Conservation (phyloP, 129 eudicot genomes). For the Kitagawia praeruptora region DNA sequence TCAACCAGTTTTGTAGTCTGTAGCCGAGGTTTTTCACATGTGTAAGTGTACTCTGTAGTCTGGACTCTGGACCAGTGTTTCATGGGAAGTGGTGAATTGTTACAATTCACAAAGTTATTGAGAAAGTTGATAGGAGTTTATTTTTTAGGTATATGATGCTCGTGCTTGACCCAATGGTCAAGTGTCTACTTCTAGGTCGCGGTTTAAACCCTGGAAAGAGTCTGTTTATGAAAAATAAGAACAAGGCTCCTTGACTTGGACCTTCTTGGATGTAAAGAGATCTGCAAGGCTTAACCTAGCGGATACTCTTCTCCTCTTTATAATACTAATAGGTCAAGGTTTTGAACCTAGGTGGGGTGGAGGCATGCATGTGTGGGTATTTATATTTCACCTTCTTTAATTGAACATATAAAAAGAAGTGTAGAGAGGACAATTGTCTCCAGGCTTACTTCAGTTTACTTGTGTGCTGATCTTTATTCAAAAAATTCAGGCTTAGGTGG, state of each 20-base stretch:
- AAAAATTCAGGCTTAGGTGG: conserved; percentile 56
- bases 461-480: too few species aligned
- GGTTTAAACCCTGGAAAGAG: too few species aligned
- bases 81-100: not conserved
- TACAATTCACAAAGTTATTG: not conserved
- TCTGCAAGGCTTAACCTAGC: not conserved
- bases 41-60: not conserved
- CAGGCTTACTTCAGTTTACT: too few species aligned
- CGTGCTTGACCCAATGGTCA: not conserved
- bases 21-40: not conserved
- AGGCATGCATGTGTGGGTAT: not conserved
- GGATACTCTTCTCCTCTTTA: not conserved
- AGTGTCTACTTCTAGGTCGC: not conserved
- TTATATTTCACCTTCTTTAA: not conserved
- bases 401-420: not conserved
- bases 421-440: not conserved
- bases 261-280: not conserved
- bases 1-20: not conserved
- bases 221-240: not conserved
- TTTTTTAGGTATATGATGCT: not conserved
- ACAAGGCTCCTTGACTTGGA: not conserved
- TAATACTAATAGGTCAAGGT: not conserved
- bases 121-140: not conserved
- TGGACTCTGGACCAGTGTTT: not conserved
- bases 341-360: not conserved